Conservation (phyloP, 306 rosid genomes). For the Datisca glomerata region DNA sequence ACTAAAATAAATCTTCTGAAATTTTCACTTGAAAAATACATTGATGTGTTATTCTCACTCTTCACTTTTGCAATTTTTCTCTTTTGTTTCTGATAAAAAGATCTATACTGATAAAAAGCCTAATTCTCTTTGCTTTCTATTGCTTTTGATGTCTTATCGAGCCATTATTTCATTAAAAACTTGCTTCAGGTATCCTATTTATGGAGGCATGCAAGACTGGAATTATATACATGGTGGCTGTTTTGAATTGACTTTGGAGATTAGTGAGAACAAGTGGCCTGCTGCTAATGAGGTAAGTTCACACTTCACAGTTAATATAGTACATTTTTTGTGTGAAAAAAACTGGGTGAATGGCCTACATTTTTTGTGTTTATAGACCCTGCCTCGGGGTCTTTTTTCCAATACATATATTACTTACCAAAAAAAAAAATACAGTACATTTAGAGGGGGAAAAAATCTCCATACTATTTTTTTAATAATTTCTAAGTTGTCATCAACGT, state of each 20-base stretch:
- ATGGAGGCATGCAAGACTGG: conserved; percentile 99
- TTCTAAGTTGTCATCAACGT: no score
- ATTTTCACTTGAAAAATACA: conserved; percentile 5
- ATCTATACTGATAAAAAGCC: no score
- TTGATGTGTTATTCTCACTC: not conserved
- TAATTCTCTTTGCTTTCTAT: no score
- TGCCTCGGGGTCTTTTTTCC: no score
- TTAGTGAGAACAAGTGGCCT: conserved; percentile 95
- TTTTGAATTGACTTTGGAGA: conserved; percentile 84
- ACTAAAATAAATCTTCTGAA: conserved; percentile 11
- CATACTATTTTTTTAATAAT: no score
- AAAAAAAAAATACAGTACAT: no score
- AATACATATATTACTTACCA: no score
- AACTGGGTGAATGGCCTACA: no score
- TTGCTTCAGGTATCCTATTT: conserved; percentile 77
- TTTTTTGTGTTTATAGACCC: no score
- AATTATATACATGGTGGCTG: conserved; percentile 79
- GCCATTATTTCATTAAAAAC: conserved; percentile 21
- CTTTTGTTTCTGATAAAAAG: not conserved
- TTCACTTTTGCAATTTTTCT: not conserved
- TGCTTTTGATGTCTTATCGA: conserved; percentile 9
- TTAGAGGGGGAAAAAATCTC: no score
- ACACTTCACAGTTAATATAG: no score
- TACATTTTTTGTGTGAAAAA: no score
- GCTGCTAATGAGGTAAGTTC: conserved; percentile 57